A percentile compares a stretch with the other conserved stretches of the same genome.
Evolutionary conservation across 202 grass and related monocot genomes (phyloP).

Genomic region (Thinopyrum obtusiflorum): DNA sequence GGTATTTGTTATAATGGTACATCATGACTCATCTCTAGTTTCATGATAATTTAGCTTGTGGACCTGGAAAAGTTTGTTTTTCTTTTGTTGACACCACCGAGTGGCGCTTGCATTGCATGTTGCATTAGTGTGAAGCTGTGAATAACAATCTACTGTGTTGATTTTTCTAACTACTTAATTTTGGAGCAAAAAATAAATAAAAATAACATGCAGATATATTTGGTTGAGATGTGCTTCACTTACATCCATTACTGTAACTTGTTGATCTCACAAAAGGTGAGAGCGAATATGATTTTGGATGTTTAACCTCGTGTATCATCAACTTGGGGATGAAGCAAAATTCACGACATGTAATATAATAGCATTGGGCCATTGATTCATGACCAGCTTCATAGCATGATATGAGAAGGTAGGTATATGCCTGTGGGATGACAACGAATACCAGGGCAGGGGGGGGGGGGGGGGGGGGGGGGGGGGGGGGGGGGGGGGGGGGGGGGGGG

Average conservation of each 20-base stretch:
- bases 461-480: too few species aligned
- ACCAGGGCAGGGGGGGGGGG: too few species aligned
- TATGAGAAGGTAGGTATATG: neutral
- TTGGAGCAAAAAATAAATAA: neutral
- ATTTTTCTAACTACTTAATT: neutral
- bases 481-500: too few species aligned
- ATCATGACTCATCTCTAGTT: constrained; percentile 17
- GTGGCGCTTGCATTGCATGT: neutral
- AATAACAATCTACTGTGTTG: neutral
- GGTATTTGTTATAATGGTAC: constrained; percentile 43
- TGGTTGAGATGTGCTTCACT: constrained; percentile 9
- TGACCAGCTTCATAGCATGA: constrained; percentile 16
- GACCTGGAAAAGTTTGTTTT: constrained; percentile 8
- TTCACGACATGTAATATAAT: neutral
- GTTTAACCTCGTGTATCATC: neutral
- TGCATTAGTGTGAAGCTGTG: neutral
- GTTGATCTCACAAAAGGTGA: neutral
- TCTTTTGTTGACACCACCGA: neutral
- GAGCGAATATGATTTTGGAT: neutral
- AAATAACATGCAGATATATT: neutral
- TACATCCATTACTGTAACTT: constrained; percentile 5
- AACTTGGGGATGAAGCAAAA: neutral
- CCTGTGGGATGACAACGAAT: constrained; percentile 1
- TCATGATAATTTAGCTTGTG: neutral
- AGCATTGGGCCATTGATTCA: constrained; percentile 2